phyloP scores from a whole-genome alignment of 805 yeast species.

The Clavispora asparagi region DNA sequence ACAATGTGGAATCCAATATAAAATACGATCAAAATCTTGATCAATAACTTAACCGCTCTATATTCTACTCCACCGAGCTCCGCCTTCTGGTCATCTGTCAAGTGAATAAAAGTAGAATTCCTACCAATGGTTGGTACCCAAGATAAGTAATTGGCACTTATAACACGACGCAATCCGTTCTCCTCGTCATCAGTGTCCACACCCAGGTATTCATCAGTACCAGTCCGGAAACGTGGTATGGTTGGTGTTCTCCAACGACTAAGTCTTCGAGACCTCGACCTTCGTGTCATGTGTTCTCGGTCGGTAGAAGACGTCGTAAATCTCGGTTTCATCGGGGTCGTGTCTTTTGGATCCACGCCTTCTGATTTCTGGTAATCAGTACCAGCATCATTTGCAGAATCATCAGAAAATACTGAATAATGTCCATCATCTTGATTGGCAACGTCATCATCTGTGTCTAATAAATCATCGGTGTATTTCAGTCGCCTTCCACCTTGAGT shows the following conservation, averaged over 20 bases:
- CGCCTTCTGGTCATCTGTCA: slow-evolving; percentile 79
- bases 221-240: slow-evolving; percentile 6
- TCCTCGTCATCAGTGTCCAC: slow-evolving; percentile 17
- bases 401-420: slow-evolving; percentile 8
- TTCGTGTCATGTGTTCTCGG: slow-evolving; percentile 1
- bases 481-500: not conserved
- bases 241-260: slow-evolving; percentile 15
- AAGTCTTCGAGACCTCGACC: slow-evolving; percentile 4
- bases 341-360: not conserved
- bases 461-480: not conserved
- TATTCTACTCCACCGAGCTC: slow-evolving; percentile 98
- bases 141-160: slow-evolving; percentile 68
- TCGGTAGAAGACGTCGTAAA: not conserved
- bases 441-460: slow-evolving; percentile 13
- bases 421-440: slow-evolving; percentile 4
- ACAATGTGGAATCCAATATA: slow-evolving; percentile 73
- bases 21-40: slow-evolving; percentile 58
- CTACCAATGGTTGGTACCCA: slow-evolving; percentile 91
- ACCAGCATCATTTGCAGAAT: slow-evolving; percentile 9
- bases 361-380: slow-evolving; percentile 11
- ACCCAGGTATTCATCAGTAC: slow-evolving; percentile 13
- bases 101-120: slow-evolving; percentile 82
- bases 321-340: not conserved
- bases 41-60: slow-evolving; percentile 74
- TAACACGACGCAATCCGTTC: slow-evolving; percentile 18